Evolutionary conservation across 176 grass and related monocot genomes (phyloP).

Genomic region (Cenchrus purpureus): DNA sequence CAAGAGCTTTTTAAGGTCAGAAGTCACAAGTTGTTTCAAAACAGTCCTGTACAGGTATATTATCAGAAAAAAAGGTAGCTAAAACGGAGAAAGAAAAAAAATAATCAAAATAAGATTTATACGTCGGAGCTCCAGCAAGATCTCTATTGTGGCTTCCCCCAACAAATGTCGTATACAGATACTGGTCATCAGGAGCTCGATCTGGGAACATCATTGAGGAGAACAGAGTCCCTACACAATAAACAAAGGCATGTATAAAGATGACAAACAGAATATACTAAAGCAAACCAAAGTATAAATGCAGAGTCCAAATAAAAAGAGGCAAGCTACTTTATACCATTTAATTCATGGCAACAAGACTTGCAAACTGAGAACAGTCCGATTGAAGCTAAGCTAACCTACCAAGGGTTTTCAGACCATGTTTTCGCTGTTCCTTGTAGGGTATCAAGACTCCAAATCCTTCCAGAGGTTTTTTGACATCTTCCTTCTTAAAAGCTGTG

Average conservation of each 20-base stretch:
- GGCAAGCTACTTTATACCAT: background rate
- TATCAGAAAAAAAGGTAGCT: constrained; percentile 40
- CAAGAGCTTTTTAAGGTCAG: constrained; percentile 83
- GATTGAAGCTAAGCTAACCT: constrained; percentile 42
- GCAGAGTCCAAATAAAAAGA: constrained; percentile 24
- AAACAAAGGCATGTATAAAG: constrained; percentile 28
- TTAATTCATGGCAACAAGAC: constrained; percentile 7
- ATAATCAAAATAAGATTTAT: constrained; percentile 38
- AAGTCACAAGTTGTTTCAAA: constrained; percentile 77
- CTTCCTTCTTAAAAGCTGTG: constrained; percentile 94
- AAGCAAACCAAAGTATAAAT: constrained; percentile 33
- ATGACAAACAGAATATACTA: background rate
- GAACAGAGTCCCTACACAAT: constrained; percentile 80
- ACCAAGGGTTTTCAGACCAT: constrained; percentile 93
- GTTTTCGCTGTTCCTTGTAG: constrained; percentile 86
- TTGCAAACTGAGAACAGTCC: constrained; percentile 20
- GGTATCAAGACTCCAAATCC: constrained; percentile 96
- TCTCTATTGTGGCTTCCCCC: constrained; percentile 95
- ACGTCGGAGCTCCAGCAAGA: constrained; percentile 89
- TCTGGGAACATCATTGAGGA: constrained; percentile 99
- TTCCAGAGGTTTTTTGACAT: constrained; percentile 82
- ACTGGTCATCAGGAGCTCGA: constrained; percentile 84
- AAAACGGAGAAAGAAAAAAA: constrained; percentile 22
- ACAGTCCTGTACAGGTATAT: constrained; percentile 55
- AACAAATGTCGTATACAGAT: constrained; percentile 91